phyloP scores from a whole-genome alignment of 2,329 filamentous ascomycete species.

The Sporothrix luriei region DNA sequence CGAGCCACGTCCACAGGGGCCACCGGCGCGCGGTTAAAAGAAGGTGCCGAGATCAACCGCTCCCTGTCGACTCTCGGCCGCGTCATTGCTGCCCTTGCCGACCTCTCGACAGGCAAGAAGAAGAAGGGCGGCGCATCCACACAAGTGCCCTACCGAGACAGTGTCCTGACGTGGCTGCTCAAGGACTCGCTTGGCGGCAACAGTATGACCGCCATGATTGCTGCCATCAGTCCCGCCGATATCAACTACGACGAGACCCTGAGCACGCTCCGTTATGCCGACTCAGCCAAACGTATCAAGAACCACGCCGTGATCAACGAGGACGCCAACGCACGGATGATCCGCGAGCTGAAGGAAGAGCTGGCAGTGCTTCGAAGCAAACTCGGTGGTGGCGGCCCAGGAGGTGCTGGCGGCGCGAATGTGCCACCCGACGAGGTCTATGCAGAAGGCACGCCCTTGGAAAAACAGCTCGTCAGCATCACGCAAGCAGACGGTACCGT shows the following conservation, averaged over 20 bases:
- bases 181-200: slow-evolving; percentile 98
- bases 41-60: slow-evolving; percentile 97
- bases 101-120: slow-evolving; percentile 83
- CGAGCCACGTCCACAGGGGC: slow-evolving; percentile 96
- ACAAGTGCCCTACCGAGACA: slow-evolving; percentile 95
- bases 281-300: slow-evolving; percentile 98
- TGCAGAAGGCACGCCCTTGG: slow-evolving; percentile 85
- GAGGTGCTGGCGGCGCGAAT: slow-evolving; percentile 47
- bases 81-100: slow-evolving; percentile 94
- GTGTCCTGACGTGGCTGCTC: slow-evolving; percentile 90
- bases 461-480: slow-evolving; percentile 96
- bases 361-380: slow-evolving; percentile 83
- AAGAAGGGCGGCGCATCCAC: slow-evolving; percentile 69
- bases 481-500: slow-evolving; percentile 79
- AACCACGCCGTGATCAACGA: slow-evolving; percentile 99
- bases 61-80: slow-evolving; percentile 94
- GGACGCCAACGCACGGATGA: slow-evolving; percentile 98
- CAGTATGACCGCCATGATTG: slow-evolving; percentile 99
- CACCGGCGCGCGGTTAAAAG: slow-evolving; percentile 90
- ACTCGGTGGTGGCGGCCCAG: slow-evolving; percentile 59
- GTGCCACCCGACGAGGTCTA: slow-evolving; percentile 78
- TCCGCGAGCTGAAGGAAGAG: slow-evolving; percentile 95
- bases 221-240: slow-evolving; percentile 94
- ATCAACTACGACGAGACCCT: slow-evolving; percentile 99
- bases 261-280: slow-evolving; percentile 91